These are phyloP conservation scores for Chalaropsis thielavioides DNA, from an alignment of 2,329 filamentous ascomycete species.

Conservation along the genomic window DNA sequence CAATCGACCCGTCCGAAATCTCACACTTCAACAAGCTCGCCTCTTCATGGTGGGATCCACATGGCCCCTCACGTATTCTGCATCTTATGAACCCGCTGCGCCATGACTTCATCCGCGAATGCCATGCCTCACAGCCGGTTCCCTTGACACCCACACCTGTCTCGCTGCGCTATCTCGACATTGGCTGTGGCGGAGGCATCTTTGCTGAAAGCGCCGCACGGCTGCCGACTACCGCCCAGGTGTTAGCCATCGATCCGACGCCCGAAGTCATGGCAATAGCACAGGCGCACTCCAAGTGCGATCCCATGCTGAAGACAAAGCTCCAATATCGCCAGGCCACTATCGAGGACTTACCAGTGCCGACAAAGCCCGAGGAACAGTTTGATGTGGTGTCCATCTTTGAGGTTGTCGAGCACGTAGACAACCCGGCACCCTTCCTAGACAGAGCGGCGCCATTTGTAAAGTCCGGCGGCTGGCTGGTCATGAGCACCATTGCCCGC, in stretches of 20 bases:
- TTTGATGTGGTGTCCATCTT: slow-evolving; percentile 81
- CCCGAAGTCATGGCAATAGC: slow-evolving; percentile 62
- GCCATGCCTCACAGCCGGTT: slow-evolving; percentile 41
- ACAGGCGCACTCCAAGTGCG: slow-evolving; percentile 55
- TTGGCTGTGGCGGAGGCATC: slow-evolving; percentile 92
- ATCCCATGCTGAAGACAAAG: slow-evolving; percentile 50
- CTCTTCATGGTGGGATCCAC: slow-evolving; percentile 91
- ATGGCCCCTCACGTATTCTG: slow-evolving; percentile 78
- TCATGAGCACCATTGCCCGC: slow-evolving; percentile 82
- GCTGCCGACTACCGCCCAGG: slow-evolving; percentile 44
- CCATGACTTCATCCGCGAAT: slow-evolving; percentile 74
- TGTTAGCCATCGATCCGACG: slow-evolving; percentile 68
- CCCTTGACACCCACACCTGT: slow-evolving; percentile 24
- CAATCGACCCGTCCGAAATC: slow-evolving; percentile 78
- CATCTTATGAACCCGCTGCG: slow-evolving; percentile 97
- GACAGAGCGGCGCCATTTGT: slow-evolving; percentile 58
- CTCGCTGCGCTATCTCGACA: slow-evolving; percentile 62
- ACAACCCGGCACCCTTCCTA: slow-evolving; percentile 59
- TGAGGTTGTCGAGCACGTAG: slow-evolving; percentile 90
- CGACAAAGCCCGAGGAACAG: slow-evolving; percentile 27
- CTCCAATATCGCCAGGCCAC: slow-evolving; percentile 62
- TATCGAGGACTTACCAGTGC: slow-evolving; percentile 52
- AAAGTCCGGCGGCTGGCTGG: slow-evolving; percentile 80
- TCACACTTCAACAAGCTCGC: slow-evolving; percentile 91
- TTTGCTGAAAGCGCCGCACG: slow-evolving; percentile 80